These are phyloP conservation scores for Claviceps humidiphila DNA, from an alignment of 2,329 filamentous ascomycete genomes.

Conservation along the genomic window DNA sequence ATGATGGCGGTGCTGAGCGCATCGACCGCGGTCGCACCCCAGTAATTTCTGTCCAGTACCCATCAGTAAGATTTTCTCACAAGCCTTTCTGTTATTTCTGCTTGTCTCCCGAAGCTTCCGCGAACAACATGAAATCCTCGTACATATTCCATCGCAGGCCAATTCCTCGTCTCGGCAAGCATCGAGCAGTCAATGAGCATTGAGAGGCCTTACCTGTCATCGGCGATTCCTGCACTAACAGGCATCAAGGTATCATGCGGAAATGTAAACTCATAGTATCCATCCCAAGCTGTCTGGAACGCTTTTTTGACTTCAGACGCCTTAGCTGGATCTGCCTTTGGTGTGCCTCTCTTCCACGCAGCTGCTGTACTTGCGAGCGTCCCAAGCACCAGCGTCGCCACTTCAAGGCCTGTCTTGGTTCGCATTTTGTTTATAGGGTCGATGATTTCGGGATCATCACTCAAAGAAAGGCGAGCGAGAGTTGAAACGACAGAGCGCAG, in stretches of 20 bases:
- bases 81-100: neutral
- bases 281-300: conserved; percentile 58
- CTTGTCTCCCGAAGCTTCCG: neutral
- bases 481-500: too few relatives aligned
- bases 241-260: conserved; percentile 65
- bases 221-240: conserved; percentile 45
- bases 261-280: conserved; percentile 61
- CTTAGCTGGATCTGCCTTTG: neutral
- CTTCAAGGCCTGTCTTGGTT: neutral
- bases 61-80: neutral
- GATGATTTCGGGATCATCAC: too few relatives aligned
- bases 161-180: too few relatives aligned
- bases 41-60: conserved; percentile 49
- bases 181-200: too few relatives aligned
- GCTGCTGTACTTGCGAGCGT: neutral
- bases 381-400: neutral
- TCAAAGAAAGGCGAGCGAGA: too few relatives aligned
- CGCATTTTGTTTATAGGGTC: neutral
- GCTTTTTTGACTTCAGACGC: conserved; percentile 41
- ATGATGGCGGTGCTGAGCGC: conserved; percentile 67
- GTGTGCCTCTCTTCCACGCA: neutral
- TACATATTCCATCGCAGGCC: too few relatives aligned
- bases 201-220: conserved; percentile 48
- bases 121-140: too few relatives aligned
- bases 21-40: conserved; percentile 74